phyloP scores from a whole-genome alignment of 169 alveolate genomes.

The Eimeria maxima region DNA sequence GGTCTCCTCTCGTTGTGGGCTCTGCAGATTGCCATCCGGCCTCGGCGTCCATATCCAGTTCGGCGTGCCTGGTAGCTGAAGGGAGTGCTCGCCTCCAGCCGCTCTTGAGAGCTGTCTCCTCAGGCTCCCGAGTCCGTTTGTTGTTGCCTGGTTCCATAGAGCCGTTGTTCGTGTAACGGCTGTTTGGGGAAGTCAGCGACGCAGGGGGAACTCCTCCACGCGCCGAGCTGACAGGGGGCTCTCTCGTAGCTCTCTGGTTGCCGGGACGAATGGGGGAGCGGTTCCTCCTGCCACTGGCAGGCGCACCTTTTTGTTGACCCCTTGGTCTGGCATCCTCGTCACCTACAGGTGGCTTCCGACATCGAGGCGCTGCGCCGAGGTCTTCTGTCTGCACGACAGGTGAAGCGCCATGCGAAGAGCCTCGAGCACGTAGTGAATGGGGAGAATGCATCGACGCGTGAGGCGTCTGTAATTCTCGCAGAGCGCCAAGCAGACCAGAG shows the following conservation, averaged over 20 bases:
- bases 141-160: slow-evolving; percentile 43
- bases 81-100: slow-evolving; percentile 31
- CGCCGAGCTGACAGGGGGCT: neutral
- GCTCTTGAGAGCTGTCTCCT: slow-evolving; percentile 13
- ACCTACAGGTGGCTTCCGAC: neutral
- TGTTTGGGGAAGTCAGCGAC: slow-evolving; percentile 15
- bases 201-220: neutral
- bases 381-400: slow-evolving; percentile 7
- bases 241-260: neutral
- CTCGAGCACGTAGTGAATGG: slow-evolving; percentile 65
- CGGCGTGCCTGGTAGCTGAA: slow-evolving; percentile 13
- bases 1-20: slow-evolving; percentile 26
- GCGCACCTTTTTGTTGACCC: slow-evolving; percentile 11
- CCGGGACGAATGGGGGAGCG: slow-evolving; percentile 4
- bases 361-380: neutral
- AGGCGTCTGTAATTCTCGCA: slow-evolving; percentile 56
- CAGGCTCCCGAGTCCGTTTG: slow-evolving; percentile 37
- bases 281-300: neutral
- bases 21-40: slow-evolving; percentile 51
- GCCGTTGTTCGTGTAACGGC: slow-evolving; percentile 7
- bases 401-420: slow-evolving; percentile 32
- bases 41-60: slow-evolving; percentile 55
- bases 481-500: slow-evolving; percentile 11
- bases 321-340: neutral
- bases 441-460: slow-evolving; percentile 73